Evolutionary conservation across 2,329 filamentous ascomycete genomes (phyloP), one percentile per base, ranked within the genome.

Genomic region (Exophiala sideris): DNA sequence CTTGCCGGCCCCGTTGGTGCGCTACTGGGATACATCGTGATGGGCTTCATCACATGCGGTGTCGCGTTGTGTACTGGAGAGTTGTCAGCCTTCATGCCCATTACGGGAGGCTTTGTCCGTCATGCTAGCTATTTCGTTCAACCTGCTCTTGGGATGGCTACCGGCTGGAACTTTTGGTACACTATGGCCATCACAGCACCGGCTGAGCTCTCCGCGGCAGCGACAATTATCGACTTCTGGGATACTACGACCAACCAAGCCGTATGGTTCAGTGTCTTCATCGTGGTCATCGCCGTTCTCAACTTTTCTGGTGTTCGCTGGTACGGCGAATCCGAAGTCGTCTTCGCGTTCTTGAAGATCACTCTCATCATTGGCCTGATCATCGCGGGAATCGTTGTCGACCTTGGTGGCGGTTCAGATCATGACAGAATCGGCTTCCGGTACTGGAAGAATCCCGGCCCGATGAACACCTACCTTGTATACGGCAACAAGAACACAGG

Each of bases 261-360:
- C 3, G 59, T 72, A 12, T 73, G 67, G 66, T 68, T 73, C 9
- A 68, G 66, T 1, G 54, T 73, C 5, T 73, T 74, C 32, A 66
- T 68, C 1, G 5, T 66, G 1, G 18, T 71, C 3, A 68, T 68
- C 49, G 50, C 71, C 8, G 18, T 64, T 0, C 20, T 24, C n/a
- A 24, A 16, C n/a, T 16, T 45, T 10, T 12, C 29, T 16, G 20
- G 20, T 32, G 42, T 45, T 10, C 38, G 38, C 38, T 16, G 18
- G 9, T 41, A 41, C 21, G 34, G 35, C 29, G n/a, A 53, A 36
- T 48, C 89, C 24, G 89, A 92, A 68, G 89, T 91, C 71, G 90
- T 85, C 80, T 84, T 91, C 62, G 84, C 86, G 5, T 82, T 78
- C 53, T 83, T 92, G 75, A 92, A 92, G 70, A 86, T 91, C 52